Conservation (phyloP, 2,329 filamentous ascomycete species). For the Colletotrichum tanaceti region DNA sequence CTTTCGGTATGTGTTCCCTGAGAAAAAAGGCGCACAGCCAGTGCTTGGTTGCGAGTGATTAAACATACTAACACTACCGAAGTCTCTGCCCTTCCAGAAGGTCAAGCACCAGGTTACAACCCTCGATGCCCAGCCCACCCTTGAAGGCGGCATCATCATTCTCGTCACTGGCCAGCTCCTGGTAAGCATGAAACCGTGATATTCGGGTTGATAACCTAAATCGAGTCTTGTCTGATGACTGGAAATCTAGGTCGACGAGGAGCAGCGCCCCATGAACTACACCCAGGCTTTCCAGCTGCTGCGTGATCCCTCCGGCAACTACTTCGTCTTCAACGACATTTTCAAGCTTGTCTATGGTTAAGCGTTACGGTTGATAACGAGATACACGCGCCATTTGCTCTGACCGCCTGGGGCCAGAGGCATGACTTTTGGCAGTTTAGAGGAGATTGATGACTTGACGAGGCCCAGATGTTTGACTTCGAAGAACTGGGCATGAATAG, state of each 20-base stretch:
- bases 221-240: conserved; percentile 3
- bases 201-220: background rate
- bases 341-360: conserved; percentile 87
- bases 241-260: conserved; percentile 78
- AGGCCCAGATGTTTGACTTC: conserved; percentile 10
- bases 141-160: conserved; percentile 80
- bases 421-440: conserved; percentile 8
- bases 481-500: conserved; percentile 18
- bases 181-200: conserved; percentile 62
- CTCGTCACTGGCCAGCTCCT: conserved; percentile 88
- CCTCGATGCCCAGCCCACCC: conserved; percentile 84
- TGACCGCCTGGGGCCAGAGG: background rate
- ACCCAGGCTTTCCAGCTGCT: conserved; percentile 89
- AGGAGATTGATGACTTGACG: conserved; percentile 21
- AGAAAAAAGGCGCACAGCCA: background rate
- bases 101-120: conserved; percentile 83
- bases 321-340: conserved; percentile 93
- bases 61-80: conserved; percentile 13
- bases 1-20: conserved; percentile 70
- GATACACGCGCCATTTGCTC: background rate
- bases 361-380: conserved; percentile 10
- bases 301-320: conserved; percentile 73
- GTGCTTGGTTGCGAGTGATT: background rate
- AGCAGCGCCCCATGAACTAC: conserved; percentile 89
- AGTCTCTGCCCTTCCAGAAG: conserved; percentile 79